These are phyloP conservation scores for Cyclocybe aegerita DNA, from an alignment of 768 basidiomycete species.

Conservation along the genomic window DNA sequence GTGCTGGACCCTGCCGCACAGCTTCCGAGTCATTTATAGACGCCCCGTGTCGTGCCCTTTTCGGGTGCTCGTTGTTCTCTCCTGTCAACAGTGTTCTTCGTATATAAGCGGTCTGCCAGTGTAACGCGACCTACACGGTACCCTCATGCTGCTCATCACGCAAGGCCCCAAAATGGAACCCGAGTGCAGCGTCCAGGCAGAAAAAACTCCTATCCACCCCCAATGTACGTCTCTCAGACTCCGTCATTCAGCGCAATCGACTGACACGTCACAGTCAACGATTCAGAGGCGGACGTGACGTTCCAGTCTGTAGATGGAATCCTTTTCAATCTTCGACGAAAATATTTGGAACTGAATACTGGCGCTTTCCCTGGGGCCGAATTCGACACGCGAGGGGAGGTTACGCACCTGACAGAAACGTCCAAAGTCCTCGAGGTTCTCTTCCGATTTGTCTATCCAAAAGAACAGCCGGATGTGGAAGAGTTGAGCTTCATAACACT, in stretches of 20 bases:
- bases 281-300: slow-evolving; percentile 26
- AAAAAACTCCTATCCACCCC: neutral
- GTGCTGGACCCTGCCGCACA: no score
- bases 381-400: slow-evolving; percentile 21
- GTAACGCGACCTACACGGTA: no score
- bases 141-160: no score
- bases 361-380: slow-evolving; percentile 27
- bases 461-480: slow-evolving; percentile 20
- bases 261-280: slow-evolving; percentile 17
- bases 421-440: slow-evolving; percentile 21
- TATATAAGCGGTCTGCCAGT: no score
- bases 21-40: no score
- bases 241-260: neutral
- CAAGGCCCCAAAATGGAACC: no score
- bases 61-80: no score
- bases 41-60: no score
- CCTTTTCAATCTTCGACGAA: slow-evolving; percentile 24
- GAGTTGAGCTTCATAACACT: slow-evolving; percentile 16
- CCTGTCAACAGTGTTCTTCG: no score
- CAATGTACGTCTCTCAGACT: neutral
- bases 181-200: no score
- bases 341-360: slow-evolving; percentile 24
- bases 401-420: slow-evolving; percentile 22
- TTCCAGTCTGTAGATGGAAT: slow-evolving; percentile 26
- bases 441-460: slow-evolving; percentile 27